Conservation (phyloP, 176 grass and related monocot genomes). For the Oryza nivara region DNA sequence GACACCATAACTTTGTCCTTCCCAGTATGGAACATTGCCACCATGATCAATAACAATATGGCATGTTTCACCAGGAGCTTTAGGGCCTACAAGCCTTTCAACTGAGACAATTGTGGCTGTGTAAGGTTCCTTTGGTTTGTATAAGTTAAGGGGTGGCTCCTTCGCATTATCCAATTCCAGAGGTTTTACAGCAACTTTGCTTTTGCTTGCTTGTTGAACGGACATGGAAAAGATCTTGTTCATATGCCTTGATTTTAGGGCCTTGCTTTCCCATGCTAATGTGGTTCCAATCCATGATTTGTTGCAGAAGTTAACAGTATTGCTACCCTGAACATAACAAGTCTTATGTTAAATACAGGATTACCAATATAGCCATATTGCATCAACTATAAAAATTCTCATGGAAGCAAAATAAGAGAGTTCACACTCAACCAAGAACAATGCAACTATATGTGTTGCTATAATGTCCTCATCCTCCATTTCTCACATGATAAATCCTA, state of each 20-base stretch:
- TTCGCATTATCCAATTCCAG: conserved; percentile 71
- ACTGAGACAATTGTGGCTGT: conserved; percentile 75
- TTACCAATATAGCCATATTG: not conserved
- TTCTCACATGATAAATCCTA: not conserved
- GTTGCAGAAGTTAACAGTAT: conserved; percentile 45
- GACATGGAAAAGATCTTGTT: conserved; percentile 67
- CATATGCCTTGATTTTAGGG: conserved; percentile 35
- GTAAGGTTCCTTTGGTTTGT: conserved; percentile 78
- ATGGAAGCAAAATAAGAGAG: not conserved
- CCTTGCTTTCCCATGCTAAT: conserved; percentile 51
- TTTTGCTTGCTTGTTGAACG: conserved; percentile 58
- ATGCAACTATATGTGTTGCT: not conserved
- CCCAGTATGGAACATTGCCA: conserved; percentile 92
- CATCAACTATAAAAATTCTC: not conserved
- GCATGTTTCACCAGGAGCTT: conserved; percentile 89
- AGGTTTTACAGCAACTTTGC: conserved; percentile 65
- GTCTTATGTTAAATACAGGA: not conserved
- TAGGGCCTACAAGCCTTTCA: conserved; percentile 87
- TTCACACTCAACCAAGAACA: not conserved
- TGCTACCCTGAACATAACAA: conserved; percentile 58
- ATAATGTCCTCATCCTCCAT: not conserved
- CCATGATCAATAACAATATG: conserved; percentile 95
- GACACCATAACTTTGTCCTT: conserved; percentile 90
- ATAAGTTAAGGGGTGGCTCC: conserved; percentile 75
- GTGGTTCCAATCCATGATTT: conserved; percentile 43